Conservation (phyloP, 192 early-diverging fungal species). For the Haplosporangium gracile region DNA sequence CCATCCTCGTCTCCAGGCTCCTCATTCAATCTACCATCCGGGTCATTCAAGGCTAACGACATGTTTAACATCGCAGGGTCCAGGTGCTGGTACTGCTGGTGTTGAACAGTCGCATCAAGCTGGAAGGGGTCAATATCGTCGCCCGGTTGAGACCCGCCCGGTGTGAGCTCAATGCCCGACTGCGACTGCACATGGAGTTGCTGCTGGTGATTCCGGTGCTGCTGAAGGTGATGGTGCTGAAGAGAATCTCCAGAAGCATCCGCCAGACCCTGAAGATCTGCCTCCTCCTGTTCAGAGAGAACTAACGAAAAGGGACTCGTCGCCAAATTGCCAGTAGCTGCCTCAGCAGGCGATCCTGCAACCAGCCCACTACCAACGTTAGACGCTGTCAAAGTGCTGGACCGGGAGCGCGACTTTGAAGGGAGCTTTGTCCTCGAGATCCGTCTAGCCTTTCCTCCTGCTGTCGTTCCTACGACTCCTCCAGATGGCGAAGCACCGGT, state of each 20-base stretch:
- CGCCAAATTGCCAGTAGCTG: not conserved
- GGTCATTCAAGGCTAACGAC: conserved; percentile 10
- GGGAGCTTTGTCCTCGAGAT: conserved; percentile 46
- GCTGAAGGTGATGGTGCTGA: conserved; percentile 8
- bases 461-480: conserved; percentile 14
- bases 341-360: conserved; percentile 16
- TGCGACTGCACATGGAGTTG: conserved; percentile 1
- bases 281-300: conserved; percentile 49
- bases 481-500: not conserved
- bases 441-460: conserved; percentile 43
- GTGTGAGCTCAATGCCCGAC: not conserved
- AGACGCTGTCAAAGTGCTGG: conserved; percentile 36
- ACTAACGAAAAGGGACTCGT: conserved; percentile 39
- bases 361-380: not conserved
- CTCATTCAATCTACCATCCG: conserved; percentile 11
- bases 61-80: conserved; percentile 37
- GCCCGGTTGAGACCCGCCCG: not conserved
- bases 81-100: conserved; percentile 37
- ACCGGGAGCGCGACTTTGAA: conserved; percentile 43
- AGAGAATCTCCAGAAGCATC: conserved; percentile 14
- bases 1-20: conserved; percentile 25
- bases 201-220: conserved; percentile 4
- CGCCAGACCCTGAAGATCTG: conserved; percentile 31
- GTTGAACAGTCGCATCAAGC: conserved; percentile 29
- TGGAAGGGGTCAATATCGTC: conserved; percentile 44